A percentile compares a stretch with the other conserved stretches of the same genome.
Evolutionary conservation across 1,284 basidiomycete species (phyloP).

Genomic region (Sporisorium reilianum): DNA sequence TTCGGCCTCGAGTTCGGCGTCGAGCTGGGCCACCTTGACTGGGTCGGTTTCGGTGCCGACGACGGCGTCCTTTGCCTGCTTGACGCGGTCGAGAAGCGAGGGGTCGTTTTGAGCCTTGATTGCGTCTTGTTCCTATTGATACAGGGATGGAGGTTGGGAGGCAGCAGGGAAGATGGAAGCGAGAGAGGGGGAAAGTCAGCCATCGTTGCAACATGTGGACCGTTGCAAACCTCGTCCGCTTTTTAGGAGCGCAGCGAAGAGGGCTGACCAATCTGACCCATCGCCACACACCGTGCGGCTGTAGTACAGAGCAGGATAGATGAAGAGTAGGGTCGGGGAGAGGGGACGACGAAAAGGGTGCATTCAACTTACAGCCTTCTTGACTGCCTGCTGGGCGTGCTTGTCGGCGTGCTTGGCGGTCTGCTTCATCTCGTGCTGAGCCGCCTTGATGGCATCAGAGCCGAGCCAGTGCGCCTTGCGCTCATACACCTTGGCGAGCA

Average conservation of each 20-base stretch:
- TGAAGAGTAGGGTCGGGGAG: not conserved
- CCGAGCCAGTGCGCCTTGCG: constrained; percentile 54
- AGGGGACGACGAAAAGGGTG: not conserved
- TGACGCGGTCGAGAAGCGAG: constrained; percentile 49
- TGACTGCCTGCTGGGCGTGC: constrained; percentile 42
- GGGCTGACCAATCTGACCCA: not conserved
- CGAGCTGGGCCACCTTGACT: constrained; percentile 53
- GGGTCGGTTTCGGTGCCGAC: constrained; percentile 39
- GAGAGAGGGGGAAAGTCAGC: constrained; percentile 12
- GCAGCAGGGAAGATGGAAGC: not conserved
- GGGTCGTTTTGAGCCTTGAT: constrained; percentile 55
- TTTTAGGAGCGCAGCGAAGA: not conserved
- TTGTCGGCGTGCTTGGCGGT: constrained; percentile 34
- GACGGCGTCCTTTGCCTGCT: constrained; percentile 53
- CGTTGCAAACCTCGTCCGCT: not conserved
- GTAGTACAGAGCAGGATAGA: not conserved
- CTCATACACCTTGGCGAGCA: constrained; percentile 55
- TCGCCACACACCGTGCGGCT: not conserved
- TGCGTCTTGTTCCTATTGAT: constrained; percentile 37
- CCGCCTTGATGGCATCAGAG: constrained; percentile 49
- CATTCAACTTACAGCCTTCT: constrained; percentile 50
- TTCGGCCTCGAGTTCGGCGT: constrained; percentile 61
- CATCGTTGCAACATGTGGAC: not conserved
- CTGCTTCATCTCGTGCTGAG: constrained; percentile 42
- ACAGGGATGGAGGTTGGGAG: constrained; percentile 6